Conservation (phyloP, 495 filamentous ascomycete species). For the Bacidia rubella region DNA sequence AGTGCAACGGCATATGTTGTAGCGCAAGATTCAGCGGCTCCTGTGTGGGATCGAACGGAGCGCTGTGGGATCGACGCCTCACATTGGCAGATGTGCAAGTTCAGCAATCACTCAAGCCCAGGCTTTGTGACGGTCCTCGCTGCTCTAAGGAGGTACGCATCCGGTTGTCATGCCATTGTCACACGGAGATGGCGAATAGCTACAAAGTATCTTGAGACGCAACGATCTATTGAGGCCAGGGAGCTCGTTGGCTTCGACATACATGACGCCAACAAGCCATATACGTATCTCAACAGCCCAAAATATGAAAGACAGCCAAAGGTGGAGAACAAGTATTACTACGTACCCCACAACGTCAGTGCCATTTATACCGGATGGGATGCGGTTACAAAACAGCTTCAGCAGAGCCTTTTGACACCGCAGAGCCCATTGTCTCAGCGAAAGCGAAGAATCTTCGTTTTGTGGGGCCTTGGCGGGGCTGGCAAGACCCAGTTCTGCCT, state of each 20-base stretch:
- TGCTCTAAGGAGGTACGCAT: slow-evolving; percentile 6
- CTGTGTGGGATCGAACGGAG: slow-evolving; percentile 23
- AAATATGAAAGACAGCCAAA: slow-evolving; percentile 10
- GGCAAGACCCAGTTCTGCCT: slow-evolving; percentile 29
- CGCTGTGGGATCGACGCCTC: slow-evolving; percentile 21
- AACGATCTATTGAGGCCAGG: slow-evolving; percentile 7
- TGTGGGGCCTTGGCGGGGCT: slow-evolving; percentile 26
- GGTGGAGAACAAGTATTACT: slow-evolving; percentile 11
- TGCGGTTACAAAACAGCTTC: slow-evolving; percentile 6
- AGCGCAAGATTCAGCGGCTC: slow-evolving; percentile 24
- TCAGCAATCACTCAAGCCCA: slow-evolving; percentile 3
- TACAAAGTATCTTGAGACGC: slow-evolving; percentile 2
- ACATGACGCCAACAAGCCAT: slow-evolving; percentile 12
- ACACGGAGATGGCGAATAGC: slow-evolving; percentile 4
- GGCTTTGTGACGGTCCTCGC: slow-evolving; percentile 2
- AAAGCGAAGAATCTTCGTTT: slow-evolving; percentile 20
- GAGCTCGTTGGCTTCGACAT: slow-evolving; percentile 11
- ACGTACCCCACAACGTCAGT: slow-evolving; percentile 10
- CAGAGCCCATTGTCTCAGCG: not conserved
- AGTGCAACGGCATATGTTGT: slow-evolving; percentile 23
- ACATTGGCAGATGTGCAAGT: slow-evolving; percentile 19
- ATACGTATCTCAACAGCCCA: slow-evolving; percentile 10
- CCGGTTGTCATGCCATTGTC: slow-evolving; percentile 1
- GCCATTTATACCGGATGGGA: slow-evolving; percentile 7
- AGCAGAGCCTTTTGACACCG: not conserved